Conservation (phyloP, 805 yeast species). For the Ogataea parapolymorpha region DNA sequence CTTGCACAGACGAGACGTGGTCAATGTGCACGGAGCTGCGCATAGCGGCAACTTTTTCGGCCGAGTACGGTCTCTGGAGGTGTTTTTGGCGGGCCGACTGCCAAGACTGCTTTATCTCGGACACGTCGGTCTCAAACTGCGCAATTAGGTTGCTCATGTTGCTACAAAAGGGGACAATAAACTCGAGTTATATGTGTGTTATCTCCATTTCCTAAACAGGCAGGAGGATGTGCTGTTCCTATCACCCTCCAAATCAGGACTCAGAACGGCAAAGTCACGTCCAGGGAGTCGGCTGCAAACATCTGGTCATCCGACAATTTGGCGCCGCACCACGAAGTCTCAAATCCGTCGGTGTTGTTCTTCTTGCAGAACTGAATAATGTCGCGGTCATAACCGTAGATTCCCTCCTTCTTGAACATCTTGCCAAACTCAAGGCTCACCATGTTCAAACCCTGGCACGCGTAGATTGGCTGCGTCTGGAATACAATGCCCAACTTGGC, state of each 20-base stretch:
- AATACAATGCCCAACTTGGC: slow-evolving; percentile 56
- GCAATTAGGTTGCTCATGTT: neutral
- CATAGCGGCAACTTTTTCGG: slow-evolving; percentile 49
- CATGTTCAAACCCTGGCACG: slow-evolving; percentile 57
- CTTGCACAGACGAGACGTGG: slow-evolving; percentile 51
- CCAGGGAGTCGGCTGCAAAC: slow-evolving; percentile 20
- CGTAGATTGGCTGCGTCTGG: slow-evolving; percentile 45
- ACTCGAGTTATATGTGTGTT: slow-evolving; percentile 2
- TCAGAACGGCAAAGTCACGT: slow-evolving; percentile 14
- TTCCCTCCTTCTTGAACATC: slow-evolving; percentile 50
- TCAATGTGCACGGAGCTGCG: slow-evolving; percentile 44
- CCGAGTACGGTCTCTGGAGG: slow-evolving; percentile 49
- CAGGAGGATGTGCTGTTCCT: neutral
- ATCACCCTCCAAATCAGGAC: neutral
- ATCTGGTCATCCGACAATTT: slow-evolving; percentile 20
- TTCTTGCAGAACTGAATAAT: slow-evolving; percentile 14
- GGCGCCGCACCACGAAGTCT: slow-evolving; percentile 24
- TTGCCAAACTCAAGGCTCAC: slow-evolving; percentile 49
- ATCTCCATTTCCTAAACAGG: slow-evolving; percentile 5
- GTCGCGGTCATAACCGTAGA: slow-evolving; percentile 38
- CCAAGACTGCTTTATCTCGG: slow-evolving; percentile 49
- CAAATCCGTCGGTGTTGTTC: slow-evolving; percentile 19
- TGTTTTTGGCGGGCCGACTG: slow-evolving; percentile 42
- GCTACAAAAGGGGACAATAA: neutral
- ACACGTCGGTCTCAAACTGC: slow-evolving; percentile 13